These are phyloP conservation scores for Trichoderma arundinaceum DNA, from an alignment of 2,329 filamentous ascomycete genomes.

Conservation along the genomic window DNA sequence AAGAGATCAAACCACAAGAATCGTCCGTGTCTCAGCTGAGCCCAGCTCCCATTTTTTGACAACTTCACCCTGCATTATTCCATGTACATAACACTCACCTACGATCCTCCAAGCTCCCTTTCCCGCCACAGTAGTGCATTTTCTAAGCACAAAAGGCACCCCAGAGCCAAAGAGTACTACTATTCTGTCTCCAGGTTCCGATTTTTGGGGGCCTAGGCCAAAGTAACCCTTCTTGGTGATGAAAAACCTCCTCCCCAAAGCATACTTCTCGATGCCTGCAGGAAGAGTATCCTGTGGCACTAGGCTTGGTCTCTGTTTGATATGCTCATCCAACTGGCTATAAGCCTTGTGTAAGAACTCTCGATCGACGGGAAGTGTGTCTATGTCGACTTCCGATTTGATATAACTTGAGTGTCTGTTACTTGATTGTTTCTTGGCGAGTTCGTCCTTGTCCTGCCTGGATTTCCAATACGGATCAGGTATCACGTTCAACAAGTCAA, in stretches of 20 bases:
- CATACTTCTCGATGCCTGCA: slow-evolving; percentile 12
- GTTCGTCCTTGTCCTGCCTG: neutral
- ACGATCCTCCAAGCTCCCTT: slow-evolving; percentile 10
- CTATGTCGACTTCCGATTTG: neutral
- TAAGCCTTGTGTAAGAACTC: neutral
- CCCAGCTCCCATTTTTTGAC: slow-evolving; percentile 10
- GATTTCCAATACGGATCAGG: slow-evolving; percentile 14
- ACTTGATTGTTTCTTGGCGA: slow-evolving; percentile 1
- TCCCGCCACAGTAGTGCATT: neutral
- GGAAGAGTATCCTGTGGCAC: slow-evolving; percentile 1
- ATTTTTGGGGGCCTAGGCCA: slow-evolving; percentile 9
- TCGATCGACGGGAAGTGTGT: neutral
- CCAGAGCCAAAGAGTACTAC: neutral
- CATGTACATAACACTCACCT: slow-evolving; percentile 15
- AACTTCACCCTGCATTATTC: slow-evolving; percentile 19
- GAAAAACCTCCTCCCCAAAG: slow-evolving; percentile 7
- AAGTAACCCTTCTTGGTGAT: slow-evolving; percentile 19
- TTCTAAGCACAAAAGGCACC: slow-evolving; percentile 14
- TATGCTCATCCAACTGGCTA: neutral
- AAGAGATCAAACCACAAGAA: neutral
- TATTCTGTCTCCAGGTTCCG: slow-evolving; percentile 4
- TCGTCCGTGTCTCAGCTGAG: slow-evolving; percentile 1
- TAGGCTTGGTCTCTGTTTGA: neutral
- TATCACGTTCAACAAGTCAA: neutral
- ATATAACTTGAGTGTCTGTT: neutral